Conservation (phyloP, 2,329 filamentous ascomycete species). For the Aspergillus pseudoglaucus region DNA sequence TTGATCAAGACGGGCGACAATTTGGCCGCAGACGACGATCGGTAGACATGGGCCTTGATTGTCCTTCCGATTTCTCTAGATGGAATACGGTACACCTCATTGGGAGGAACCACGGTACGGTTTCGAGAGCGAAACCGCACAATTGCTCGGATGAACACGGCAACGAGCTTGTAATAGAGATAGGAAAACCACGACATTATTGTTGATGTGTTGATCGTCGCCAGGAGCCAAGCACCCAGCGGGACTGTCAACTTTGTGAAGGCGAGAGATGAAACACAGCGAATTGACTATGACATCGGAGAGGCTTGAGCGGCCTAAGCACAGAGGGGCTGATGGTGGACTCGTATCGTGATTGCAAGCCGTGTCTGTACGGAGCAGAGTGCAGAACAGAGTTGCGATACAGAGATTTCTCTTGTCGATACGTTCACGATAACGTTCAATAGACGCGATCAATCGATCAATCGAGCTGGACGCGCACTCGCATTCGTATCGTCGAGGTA, state of each 20-base stretch:
- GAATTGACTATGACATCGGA: no score
- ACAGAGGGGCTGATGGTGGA: not conserved
- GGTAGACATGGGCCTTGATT: slow-evolving; percentile 29
- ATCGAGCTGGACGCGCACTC: no score
- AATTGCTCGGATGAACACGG: slow-evolving; percentile 11
- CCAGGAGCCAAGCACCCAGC: not conserved
- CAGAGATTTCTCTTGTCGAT: no score
- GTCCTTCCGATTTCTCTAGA: slow-evolving; percentile 23
- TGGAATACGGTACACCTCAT: slow-evolving; percentile 23
- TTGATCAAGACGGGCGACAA: slow-evolving; percentile 28
- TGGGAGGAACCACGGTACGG: slow-evolving; percentile 8
- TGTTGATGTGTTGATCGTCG: not conserved
- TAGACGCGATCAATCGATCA: no score
- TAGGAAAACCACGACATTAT: slow-evolving; percentile 17
- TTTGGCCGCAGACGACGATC: slow-evolving; percentile 5
- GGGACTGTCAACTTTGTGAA: not conserved
- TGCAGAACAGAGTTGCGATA: no score
- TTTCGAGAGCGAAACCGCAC: not conserved
- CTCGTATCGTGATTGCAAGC: no score
- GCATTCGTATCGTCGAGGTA: no score
- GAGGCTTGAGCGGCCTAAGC: not conserved
- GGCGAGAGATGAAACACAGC: not conserved
- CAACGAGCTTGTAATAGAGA: slow-evolving; percentile 16
- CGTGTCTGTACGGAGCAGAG: no score
- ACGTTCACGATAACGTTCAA: no score